Evolutionary conservation across 1,284 basidiomycete genomes (phyloP).

Genomic region (Taiwanofungus camphoratus): DNA sequence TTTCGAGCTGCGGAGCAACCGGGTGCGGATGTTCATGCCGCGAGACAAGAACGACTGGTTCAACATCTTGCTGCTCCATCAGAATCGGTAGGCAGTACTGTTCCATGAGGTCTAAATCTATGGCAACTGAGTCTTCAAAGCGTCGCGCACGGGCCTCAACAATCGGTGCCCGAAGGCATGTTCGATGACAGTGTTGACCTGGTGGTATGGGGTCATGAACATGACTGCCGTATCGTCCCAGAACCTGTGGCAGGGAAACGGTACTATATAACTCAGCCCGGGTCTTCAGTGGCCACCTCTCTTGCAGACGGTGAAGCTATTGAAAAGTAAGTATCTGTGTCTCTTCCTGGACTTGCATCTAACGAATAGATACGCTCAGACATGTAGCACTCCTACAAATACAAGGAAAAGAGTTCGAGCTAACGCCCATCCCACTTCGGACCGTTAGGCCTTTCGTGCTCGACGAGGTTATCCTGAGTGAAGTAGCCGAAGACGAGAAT

Average conservation of each 20-base stretch:
- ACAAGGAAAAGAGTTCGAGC: conserved; percentile 80
- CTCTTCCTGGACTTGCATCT: background rate
- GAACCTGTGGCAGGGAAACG: conserved; percentile 87
- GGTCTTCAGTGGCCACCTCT: conserved; percentile 92
- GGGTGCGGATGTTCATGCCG: conserved; percentile 96
- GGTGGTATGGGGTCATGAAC: conserved; percentile 98
- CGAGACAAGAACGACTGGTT: conserved; percentile 89
- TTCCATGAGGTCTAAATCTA: background rate
- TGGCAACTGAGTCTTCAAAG: conserved; percentile 36
- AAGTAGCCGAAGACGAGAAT: conserved; percentile 70
- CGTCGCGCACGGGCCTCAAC: conserved; percentile 90
- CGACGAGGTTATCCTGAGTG: conserved; percentile 72
- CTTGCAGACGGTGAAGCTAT: conserved; percentile 86
- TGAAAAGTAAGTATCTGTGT: conserved; percentile 63
- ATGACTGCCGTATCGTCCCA: conserved; percentile 91
- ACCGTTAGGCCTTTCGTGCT: conserved; percentile 96
- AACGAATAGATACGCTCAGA: conserved; percentile 44
- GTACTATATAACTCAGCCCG: conserved; percentile 93
- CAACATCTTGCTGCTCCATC: conserved; percentile 90
- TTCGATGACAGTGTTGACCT: conserved; percentile 95
- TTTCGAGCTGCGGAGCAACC: conserved; percentile 89
- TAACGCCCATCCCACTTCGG: conserved; percentile 82
- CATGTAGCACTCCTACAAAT: conserved; percentile 86
- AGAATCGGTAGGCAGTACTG: conserved; percentile 75
- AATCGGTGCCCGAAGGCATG: conserved; percentile 92